These are phyloP conservation scores for Phytophthora sojae DNA, from an alignment of 352 stramenopile species.

Conservation along the genomic window DNA sequence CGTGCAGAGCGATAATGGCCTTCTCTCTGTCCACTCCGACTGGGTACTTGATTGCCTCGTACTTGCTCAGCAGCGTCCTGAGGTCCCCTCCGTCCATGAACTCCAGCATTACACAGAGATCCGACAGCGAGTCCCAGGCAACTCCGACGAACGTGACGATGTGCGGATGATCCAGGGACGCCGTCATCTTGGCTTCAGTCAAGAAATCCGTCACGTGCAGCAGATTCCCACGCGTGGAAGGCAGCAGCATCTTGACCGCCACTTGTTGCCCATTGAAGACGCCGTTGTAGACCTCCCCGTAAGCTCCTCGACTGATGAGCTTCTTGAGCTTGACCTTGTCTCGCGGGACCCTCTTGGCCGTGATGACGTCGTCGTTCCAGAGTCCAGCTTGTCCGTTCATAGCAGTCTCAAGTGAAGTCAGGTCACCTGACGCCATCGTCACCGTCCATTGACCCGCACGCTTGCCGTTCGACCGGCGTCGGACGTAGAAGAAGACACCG, in stretches of 20 bases:
- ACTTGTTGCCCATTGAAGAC: neutral
- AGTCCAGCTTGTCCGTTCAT: conserved; percentile 14
- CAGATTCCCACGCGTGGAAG: conserved; percentile 25
- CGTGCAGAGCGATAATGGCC: conserved; percentile 34
- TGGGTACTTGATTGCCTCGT: conserved; percentile 1
- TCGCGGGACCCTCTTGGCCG: conserved; percentile 33
- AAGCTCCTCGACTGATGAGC: conserved; percentile 42
- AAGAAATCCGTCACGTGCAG: conserved; percentile 51
- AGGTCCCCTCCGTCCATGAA: conserved; percentile 58
- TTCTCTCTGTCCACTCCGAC: conserved; percentile 38
- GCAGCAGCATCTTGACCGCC: conserved; percentile 44
- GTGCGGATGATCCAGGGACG: conserved; percentile 52
- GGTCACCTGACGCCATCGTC: neutral
- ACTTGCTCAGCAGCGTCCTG: conserved; percentile 33
- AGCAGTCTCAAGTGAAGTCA: neutral
- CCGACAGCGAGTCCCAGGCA: conserved; percentile 52
- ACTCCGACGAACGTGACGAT: conserved; percentile 62
- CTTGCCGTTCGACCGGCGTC: neutral
- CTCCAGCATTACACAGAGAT: conserved; percentile 55
- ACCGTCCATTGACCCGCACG: neutral
- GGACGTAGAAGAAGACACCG: neutral
- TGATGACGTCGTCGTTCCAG: conserved; percentile 39
- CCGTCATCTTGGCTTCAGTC: conserved; percentile 57
- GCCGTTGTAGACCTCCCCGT: conserved; percentile 1
- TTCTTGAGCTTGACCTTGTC: conserved; percentile 37